Evolutionary conservation across 148 eudicot species (phyloP).

Genomic region (Vaccinium corymbosum): DNA sequence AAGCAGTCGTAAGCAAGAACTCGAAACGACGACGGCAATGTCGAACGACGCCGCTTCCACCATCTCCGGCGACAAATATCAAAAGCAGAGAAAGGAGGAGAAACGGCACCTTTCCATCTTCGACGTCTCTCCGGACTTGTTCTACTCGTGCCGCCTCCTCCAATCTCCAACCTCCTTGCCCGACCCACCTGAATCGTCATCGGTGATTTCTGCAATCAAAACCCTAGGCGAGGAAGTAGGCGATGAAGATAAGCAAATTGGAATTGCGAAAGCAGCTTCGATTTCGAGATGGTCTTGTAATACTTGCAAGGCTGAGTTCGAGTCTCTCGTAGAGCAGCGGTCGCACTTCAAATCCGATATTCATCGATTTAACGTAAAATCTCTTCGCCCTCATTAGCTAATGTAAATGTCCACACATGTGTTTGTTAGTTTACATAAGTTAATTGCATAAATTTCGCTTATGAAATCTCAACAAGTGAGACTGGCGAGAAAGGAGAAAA

Average conservation of each 20-base stretch:
- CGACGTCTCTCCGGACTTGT: slow-evolving; percentile 53
- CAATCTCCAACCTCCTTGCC: slow-evolving; percentile 18
- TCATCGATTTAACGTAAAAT: slow-evolving; percentile 82
- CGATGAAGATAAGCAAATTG: slow-evolving; percentile 14
- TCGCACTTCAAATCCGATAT: slow-evolving; percentile 85
- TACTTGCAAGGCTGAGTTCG: slow-evolving; percentile 73
- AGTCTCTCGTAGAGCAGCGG: slow-evolving; percentile 70
- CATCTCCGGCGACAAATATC: not conserved
- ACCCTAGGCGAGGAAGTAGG: slow-evolving; percentile 24
- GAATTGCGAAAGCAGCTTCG: not conserved
- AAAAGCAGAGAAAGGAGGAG: slow-evolving; percentile 15
- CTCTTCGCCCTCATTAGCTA: slow-evolving; percentile 4
- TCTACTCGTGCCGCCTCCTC: slow-evolving; percentile 66
- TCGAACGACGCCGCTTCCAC: not conserved
- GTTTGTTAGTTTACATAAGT: not conserved
- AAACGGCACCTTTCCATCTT: slow-evolving; percentile 54
- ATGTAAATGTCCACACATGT: not conserved
- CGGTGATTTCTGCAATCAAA: slow-evolving; percentile 1
- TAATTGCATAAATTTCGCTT: not conserved
- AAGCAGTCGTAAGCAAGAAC: not conserved
- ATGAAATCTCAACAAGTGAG: no score
- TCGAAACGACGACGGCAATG: not conserved
- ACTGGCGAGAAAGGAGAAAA: no score
- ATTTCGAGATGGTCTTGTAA: slow-evolving; percentile 68
- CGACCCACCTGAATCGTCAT: slow-evolving; percentile 6